Evolutionary conservation across 129 eudicot species (phyloP).

Genomic region (Centella asiatica): DNA sequence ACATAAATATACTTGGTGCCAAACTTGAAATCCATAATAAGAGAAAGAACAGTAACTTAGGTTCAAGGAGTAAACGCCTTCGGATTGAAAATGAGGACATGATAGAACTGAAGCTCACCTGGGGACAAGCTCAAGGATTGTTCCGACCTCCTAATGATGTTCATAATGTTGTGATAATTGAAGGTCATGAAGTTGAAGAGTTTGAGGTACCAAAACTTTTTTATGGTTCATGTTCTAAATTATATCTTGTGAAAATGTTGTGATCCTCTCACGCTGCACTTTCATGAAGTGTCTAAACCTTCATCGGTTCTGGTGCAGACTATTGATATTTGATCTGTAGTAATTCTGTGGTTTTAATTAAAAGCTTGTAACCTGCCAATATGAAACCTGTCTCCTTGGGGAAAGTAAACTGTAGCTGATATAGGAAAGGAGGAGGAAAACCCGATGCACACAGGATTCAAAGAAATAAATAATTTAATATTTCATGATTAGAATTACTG

Average conservation of each 20-base stretch:
- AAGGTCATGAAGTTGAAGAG: slow-evolving; percentile 69
- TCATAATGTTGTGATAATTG: slow-evolving; percentile 40
- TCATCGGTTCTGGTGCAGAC: no score
- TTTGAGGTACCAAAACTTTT: slow-evolving; percentile 47
- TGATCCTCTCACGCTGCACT: neutral
- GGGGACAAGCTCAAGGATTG: slow-evolving; percentile 63
- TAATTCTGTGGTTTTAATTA: no score
- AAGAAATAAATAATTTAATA: no score
- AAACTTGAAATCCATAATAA: slow-evolving; percentile 22
- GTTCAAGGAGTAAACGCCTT: slow-evolving; percentile 36
- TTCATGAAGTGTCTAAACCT: no score
- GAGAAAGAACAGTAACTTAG: slow-evolving; percentile 45
- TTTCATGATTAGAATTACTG: no score
- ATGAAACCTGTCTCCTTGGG: neutral
- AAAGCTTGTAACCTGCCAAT: no score
- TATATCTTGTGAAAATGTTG: neutral
- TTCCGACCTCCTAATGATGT: slow-evolving; percentile 40
- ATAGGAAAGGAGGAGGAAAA: no score
- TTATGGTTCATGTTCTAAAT: neutral
- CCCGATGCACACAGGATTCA: no score
- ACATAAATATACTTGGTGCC: slow-evolving; percentile 16
- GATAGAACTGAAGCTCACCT: slow-evolving; percentile 46
- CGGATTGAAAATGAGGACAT: slow-evolving; percentile 39
- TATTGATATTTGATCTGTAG: no score
- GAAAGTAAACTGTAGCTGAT: no score